Evolutionary conservation across 1,284 basidiomycete genomes (phyloP).

Genomic region (Polyporus tsugae): DNA sequence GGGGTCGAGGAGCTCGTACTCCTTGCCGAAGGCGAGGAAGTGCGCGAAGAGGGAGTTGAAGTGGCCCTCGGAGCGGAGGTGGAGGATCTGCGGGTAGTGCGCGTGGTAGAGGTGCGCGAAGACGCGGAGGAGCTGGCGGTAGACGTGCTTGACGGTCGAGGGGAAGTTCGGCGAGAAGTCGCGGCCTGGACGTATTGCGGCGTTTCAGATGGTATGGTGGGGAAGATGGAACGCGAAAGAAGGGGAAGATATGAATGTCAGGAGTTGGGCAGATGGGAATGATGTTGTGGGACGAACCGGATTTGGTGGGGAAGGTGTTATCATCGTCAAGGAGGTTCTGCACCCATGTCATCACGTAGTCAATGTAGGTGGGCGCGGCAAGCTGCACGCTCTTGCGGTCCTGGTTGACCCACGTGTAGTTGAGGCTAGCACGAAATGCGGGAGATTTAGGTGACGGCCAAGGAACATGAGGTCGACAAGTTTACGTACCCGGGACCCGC

Average conservation of each 20-base stretch:
- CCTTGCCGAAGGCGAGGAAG: constrained; percentile 92
- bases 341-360: constrained; percentile 99
- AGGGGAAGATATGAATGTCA: background rate
- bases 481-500: constrained; percentile 80
- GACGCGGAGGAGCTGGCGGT: constrained; percentile 95
- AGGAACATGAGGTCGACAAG: constrained; percentile 41
- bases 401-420: constrained; percentile 98
- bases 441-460: background rate
- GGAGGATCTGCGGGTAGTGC: constrained; percentile 92
- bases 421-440: constrained; percentile 67
- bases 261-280: background rate
- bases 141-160: constrained; percentile 94
- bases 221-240: background rate
- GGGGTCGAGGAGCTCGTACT: constrained; percentile 92
- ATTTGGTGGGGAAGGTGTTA: constrained; percentile 93
- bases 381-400: constrained; percentile 94
- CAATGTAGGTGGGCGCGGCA: constrained; percentile 96
- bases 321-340: constrained; percentile 96
- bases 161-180: constrained; percentile 93
- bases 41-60: constrained; percentile 99
- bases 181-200: constrained; percentile 62
- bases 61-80: constrained; percentile 95
- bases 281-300: constrained; percentile 60
- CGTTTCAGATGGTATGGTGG: background rate
- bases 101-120: constrained; percentile 99